phyloP scores from a whole-genome alignment of 371 early-diverging fungal species.

The Rhizopus microsporus region DNA sequence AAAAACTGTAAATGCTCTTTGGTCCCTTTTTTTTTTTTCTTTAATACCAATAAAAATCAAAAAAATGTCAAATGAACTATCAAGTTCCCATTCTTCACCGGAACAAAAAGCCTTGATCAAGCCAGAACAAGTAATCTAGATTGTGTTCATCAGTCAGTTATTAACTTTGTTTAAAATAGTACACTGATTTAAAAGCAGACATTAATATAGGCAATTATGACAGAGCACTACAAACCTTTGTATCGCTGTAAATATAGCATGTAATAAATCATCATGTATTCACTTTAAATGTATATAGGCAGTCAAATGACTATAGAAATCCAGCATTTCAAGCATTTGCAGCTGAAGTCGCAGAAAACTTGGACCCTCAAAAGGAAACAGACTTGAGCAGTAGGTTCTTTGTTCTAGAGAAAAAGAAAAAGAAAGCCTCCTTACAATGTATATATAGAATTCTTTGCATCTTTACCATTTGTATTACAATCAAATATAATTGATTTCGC shows the following conservation, averaged over 20 bases:
- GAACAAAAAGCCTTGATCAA: no score
- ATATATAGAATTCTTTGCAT: slow-evolving; percentile 40
- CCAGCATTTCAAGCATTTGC: slow-evolving; percentile 37
- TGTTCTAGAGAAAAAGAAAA: neutral
- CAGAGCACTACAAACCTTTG: slow-evolving; percentile 28
- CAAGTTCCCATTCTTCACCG: no score
- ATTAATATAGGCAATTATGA: slow-evolving; percentile 23
- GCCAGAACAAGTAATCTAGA: no score
- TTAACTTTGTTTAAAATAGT: neutral
- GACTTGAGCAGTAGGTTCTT: slow-evolving; percentile 34
- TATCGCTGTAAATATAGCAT: slow-evolving; percentile 18
- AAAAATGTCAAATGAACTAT: no score
- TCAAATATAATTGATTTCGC: slow-evolving; percentile 46
- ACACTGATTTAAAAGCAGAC: neutral
- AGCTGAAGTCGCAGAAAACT: slow-evolving; percentile 37
- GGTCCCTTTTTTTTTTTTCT: no score
- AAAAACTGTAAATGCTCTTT: no score
- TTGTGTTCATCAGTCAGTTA: no score
- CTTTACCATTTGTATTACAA: slow-evolving; percentile 44
- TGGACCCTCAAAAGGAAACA: slow-evolving; percentile 44
- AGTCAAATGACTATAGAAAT: slow-evolving; percentile 38
- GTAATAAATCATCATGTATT: neutral
- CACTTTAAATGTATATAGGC: slow-evolving; percentile 19
- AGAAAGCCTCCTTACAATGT: neutral
- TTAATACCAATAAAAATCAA: no score